These are phyloP conservation scores for Fraxinus xanthoxyloides DNA, from an alignment of 305 asterid genomes.

Conservation along the genomic window DNA sequence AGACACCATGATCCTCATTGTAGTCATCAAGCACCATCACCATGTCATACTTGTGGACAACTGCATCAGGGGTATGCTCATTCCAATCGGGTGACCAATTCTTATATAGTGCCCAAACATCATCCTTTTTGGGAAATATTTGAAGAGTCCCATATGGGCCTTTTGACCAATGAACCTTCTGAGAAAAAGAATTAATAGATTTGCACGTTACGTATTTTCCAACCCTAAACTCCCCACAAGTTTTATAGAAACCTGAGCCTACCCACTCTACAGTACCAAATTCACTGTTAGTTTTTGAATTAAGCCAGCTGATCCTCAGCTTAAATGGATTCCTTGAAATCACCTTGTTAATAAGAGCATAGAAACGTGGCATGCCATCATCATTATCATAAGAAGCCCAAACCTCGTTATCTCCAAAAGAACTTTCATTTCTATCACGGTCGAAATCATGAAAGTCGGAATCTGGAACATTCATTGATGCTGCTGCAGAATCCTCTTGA, in stretches of 20 bases:
- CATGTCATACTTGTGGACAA: constrained; percentile 79
- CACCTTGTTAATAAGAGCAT: constrained; percentile 73
- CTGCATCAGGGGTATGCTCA: constrained; percentile 56
- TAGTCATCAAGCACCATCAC: constrained; percentile 63
- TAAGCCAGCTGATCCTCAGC: constrained; percentile 83
- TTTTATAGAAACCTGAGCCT: constrained; percentile 74
- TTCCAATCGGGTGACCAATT: constrained; percentile 82
- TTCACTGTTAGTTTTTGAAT: constrained; percentile 68
- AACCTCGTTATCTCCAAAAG: constrained; percentile 74
- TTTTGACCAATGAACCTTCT: constrained; percentile 67
- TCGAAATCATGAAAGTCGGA: constrained; percentile 94
- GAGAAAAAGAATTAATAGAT: constrained; percentile 75
- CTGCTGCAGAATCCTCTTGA: constrained; percentile 22
- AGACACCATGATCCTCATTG: constrained; percentile 55
- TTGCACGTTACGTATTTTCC: constrained; percentile 58
- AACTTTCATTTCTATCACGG: constrained; percentile 60
- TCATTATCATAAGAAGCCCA: constrained; percentile 90
- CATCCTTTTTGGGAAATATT: constrained; percentile 70
- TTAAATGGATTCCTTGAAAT: constrained; percentile 67
- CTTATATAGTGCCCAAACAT: constrained; percentile 83
- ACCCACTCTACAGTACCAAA: constrained; percentile 71
- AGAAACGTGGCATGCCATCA: constrained; percentile 97
- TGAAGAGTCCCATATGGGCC: constrained; percentile 58
- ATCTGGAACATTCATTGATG: constrained; percentile 80
- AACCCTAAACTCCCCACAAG: constrained; percentile 85